phyloP scores from a whole-genome alignment of 345 rosid species.

The Brassica nigra region DNA sequence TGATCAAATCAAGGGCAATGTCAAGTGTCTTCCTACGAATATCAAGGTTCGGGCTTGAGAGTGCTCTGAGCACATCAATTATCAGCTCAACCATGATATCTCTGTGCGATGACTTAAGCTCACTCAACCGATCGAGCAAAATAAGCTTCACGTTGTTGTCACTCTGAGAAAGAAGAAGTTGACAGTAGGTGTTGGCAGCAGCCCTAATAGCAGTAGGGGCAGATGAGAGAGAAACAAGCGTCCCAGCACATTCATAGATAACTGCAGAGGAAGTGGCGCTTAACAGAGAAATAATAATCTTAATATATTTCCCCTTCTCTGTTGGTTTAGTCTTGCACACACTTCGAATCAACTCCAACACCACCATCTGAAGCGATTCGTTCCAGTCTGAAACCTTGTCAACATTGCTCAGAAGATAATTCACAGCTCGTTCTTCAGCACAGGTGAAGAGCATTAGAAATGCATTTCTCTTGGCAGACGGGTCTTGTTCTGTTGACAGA shows the following conservation, averaged over 20 bases:
- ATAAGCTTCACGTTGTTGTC: conserved; percentile 91
- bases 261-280: conserved; percentile 75
- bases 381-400: conserved; percentile 75
- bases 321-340: conserved; percentile 68
- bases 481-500: conserved; percentile 69
- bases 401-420: conserved; percentile 63
- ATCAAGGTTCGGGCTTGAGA: conserved; percentile 84
- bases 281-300: conserved; percentile 70
- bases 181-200: conserved; percentile 83
- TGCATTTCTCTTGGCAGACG: conserved; percentile 75
- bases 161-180: conserved; percentile 82
- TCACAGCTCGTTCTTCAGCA: conserved; percentile 67
- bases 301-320: conserved; percentile 75
- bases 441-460: conserved; percentile 77
- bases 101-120: conserved; percentile 68
- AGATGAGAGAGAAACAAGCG: conserved; percentile 87
- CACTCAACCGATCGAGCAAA: conserved; percentile 78
- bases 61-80: conserved; percentile 92
- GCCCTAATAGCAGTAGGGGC: conserved; percentile 88
- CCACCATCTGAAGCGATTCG: conserved; percentile 77
- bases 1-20: conserved; percentile 79
- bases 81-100: conserved; percentile 85
- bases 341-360: conserved; percentile 71
- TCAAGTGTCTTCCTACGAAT: conserved; percentile 83
- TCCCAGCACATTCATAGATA: conserved; percentile 72